Evolutionary conservation across 2,329 filamentous ascomycete genomes (phyloP).

Genomic region (Fusarium globosum): DNA sequence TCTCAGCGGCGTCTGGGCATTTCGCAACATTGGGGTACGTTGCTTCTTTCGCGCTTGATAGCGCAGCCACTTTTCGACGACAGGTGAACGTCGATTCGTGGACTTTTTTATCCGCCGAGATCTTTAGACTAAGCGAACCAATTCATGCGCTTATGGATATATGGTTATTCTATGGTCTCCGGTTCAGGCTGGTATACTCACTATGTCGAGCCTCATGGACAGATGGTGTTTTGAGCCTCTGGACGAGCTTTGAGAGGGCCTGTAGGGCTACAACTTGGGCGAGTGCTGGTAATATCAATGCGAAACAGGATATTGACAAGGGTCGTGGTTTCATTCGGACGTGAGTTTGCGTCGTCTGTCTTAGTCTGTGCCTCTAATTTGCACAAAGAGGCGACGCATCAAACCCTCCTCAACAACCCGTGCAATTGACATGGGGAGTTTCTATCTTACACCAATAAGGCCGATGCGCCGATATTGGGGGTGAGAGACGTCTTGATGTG

Average conservation of each 20-base stretch:
- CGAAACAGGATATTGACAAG: constrained; percentile 1
- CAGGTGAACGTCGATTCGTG: constrained; percentile 36
- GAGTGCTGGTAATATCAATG: background rate
- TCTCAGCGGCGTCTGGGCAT: constrained; percentile 16
- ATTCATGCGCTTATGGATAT: constrained; percentile 5
- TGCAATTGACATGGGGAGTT: constrained; percentile 34
- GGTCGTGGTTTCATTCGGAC: constrained; percentile 16
- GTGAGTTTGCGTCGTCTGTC: constrained; percentile 19
- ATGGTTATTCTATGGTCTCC: background rate
- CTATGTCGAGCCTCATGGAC: background rate
- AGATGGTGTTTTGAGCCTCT: background rate
- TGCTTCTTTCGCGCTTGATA: constrained; percentile 2
- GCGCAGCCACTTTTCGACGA: constrained; percentile 14
- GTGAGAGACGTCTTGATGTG: constrained; percentile 33
- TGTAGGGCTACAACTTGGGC: background rate
- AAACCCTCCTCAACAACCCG: constrained; percentile 1
- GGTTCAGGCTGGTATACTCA: background rate
- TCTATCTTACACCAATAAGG: constrained; percentile 41
- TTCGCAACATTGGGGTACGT: constrained; percentile 6
- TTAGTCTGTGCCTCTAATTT: constrained; percentile 20
- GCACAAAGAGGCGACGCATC: constrained; percentile 3
- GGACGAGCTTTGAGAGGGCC: background rate
- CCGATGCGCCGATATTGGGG: constrained; percentile 30
- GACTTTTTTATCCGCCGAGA: constrained; percentile 30
- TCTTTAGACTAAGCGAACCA: constrained; percentile 2